These are phyloP conservation scores for Penicillium sp. DNA, from an alignment of 2,329 filamentous ascomycete species.

Conservation along the genomic window DNA sequence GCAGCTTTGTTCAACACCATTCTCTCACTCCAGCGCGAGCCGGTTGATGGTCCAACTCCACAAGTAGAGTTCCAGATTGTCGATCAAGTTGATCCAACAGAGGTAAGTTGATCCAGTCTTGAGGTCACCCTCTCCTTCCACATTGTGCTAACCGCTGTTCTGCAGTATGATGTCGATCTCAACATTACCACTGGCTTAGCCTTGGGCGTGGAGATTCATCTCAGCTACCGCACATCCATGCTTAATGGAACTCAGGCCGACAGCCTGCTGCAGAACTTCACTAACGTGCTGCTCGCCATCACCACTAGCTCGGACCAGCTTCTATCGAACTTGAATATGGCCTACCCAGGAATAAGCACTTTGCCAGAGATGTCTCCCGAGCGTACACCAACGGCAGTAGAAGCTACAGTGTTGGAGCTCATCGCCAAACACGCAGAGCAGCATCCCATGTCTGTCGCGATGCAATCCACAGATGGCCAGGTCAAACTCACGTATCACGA, in stretches of 20 bases:
- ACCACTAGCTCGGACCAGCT: background rate
- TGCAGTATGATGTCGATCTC: conserved; percentile 1
- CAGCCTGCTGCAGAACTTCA: background rate
- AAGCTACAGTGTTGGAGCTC: background rate
- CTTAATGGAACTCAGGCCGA: background rate
- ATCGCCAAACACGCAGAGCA: background rate
- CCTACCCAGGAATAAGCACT: background rate
- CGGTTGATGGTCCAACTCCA: background rate
- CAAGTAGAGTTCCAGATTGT: background rate
- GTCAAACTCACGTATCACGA: background rate
- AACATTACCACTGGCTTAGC: background rate
- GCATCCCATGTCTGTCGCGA: background rate
- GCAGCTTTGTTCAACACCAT: background rate
- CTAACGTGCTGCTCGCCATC: background rate
- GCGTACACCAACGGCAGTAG: background rate
- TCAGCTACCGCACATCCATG: background rate
- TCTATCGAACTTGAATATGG: background rate
- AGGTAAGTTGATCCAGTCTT: background rate
- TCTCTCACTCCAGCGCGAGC: background rate
- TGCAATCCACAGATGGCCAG: background rate
- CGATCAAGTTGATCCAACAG: background rate
- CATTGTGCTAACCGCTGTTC: background rate
- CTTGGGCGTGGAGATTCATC: background rate
- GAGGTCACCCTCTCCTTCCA: background rate
- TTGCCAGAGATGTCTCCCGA: background rate